Evolutionary conservation across 2,329 filamentous ascomycete genomes (phyloP).

Genomic region (Chrysoporthe cubensis): DNA sequence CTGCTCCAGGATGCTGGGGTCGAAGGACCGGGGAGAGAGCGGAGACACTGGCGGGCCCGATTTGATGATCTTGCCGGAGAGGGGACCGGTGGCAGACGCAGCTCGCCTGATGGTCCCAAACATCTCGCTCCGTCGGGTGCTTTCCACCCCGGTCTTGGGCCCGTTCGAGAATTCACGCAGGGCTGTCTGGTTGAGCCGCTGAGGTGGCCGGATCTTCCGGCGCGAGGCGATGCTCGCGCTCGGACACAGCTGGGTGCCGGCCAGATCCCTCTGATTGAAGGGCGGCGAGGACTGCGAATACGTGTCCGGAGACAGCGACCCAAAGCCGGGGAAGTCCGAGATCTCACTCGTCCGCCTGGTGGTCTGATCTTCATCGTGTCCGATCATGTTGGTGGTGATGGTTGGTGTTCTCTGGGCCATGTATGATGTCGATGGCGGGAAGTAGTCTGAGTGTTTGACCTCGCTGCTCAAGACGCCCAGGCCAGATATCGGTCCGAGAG

Average conservation of each 20-base stretch:
- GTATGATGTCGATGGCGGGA: slow-evolving; percentile 22
- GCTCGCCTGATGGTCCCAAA: slow-evolving; percentile 58
- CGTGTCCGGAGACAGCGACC: slow-evolving; percentile 39
- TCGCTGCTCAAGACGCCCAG: slow-evolving; percentile 9
- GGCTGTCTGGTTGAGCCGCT: slow-evolving; percentile 52
- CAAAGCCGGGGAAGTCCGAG: slow-evolving; percentile 26
- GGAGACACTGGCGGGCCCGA: slow-evolving; percentile 38
- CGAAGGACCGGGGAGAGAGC: slow-evolving; percentile 49
- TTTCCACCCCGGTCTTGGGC: slow-evolving; percentile 54
- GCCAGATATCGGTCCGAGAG: slow-evolving; percentile 16
- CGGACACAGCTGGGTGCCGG: slow-evolving; percentile 53
- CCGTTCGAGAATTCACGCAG: slow-evolving; percentile 49
- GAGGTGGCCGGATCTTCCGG: slow-evolving; percentile 53
- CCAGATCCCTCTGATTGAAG: slow-evolving; percentile 38
- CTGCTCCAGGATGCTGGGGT: slow-evolving; percentile 41
- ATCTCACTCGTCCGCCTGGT: slow-evolving; percentile 25
- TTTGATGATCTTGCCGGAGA: slow-evolving; percentile 49
- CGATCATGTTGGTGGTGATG: slow-evolving; percentile 21
- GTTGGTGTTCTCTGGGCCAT: slow-evolving; percentile 24
- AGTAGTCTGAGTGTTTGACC: slow-evolving; percentile 21
- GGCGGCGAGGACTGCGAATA: slow-evolving; percentile 36
- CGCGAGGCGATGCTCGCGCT: slow-evolving; percentile 59
- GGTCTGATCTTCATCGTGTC: slow-evolving; percentile 26
- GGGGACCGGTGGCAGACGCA: slow-evolving; percentile 52
- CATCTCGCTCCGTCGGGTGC: slow-evolving; percentile 48